These are phyloP conservation scores for Sugiyamaella valdiviana DNA, from an alignment of 805 yeast species.

Conservation along the genomic window DNA sequence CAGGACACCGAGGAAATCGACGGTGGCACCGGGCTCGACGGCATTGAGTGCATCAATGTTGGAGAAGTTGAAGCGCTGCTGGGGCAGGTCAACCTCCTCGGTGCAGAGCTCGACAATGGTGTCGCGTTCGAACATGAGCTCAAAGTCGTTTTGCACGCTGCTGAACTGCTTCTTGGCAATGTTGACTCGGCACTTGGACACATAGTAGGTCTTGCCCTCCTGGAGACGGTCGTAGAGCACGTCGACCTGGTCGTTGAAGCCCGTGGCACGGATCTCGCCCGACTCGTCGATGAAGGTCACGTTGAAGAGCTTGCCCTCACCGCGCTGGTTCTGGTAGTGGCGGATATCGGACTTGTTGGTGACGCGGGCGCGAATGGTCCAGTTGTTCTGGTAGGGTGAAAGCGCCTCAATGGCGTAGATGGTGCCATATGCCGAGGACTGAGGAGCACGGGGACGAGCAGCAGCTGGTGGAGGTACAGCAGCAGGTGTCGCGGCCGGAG, in stretches of 20 bases:
- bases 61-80: conserved; percentile 68
- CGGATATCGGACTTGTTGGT: conserved; percentile 81
- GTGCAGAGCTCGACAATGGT: conserved; percentile 64
- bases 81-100: conserved; percentile 59
- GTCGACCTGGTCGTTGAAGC: conserved; percentile 82
- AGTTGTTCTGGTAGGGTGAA: conserved; percentile 82
- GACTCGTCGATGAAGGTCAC: conserved; percentile 88
- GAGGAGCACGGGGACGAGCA: conserved; percentile 8
- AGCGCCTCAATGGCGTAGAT: conserved; percentile 76
- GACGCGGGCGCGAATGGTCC: conserved; percentile 93
- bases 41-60: conserved; percentile 60
- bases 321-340: conserved; percentile 79
- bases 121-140: conserved; percentile 74
- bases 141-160: conserved; percentile 80
- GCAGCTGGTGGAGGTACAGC: background rate
- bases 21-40: conserved; percentile 61
- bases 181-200: conserved; percentile 73
- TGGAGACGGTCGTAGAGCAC: conserved; percentile 66
- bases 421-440: conserved; percentile 23
- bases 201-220: conserved; percentile 84
- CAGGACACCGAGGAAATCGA: conserved; percentile 85
- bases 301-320: conserved; percentile 85
- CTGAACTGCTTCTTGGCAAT: conserved; percentile 83
- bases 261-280: conserved; percentile 94
- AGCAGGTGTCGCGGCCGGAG: background rate